Base-by-base conservation (phyloP, 495 filamentous ascomycete genomes). In the Hyaloscypha hepaticicola region DNA sequence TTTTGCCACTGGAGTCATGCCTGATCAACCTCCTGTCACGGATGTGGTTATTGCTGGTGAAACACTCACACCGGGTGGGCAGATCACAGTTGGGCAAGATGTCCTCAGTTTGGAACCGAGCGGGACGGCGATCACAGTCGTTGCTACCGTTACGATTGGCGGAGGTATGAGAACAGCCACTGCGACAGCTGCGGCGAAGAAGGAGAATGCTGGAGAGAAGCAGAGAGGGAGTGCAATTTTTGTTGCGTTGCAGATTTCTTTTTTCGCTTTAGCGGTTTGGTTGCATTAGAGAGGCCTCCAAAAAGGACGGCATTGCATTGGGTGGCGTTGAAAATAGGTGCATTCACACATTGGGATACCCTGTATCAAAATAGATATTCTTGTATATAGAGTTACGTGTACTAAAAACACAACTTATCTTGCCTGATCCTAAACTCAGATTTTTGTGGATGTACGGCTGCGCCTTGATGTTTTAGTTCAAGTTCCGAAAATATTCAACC, bases 51-150 rank as follows among this genome's bases (percentile, higher is more conserved):
- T 73, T 34, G 71, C 56, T 3, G 66, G 68, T 1, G 66, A 71
- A 50, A 73, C 71, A 5, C 69, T 73, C 16, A 67, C 67, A 6
- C 55, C 65, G 8, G 68, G 71, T 5, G 66, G 66, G 25, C 14
- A 45, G 33, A 51, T 73, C 22, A 70, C 71, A 9, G 67, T 72
- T 14, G 67, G 67, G 3, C 59, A 59, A 14, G 67, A 72, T 12
- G 61, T 70, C 19, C 33, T 72, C 19, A 57, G 41, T 29, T 29
- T 72, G 5, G 67, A 61, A 11, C 64, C 66, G 2, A 60, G 50
- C 22, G 70, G 70, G 29, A 65, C 63, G 1, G 56, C 55, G 11
- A 55, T 66, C 3, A 48, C 57, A 1, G 59, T 72, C 14, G 56
- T 69, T 2, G 70, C 67, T 7, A 72, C 69, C 1, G 60, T 68